Evolutionary conservation across 2,329 filamentous ascomycete genomes (phyloP), one percentile per base, ranked within the genome.

Genomic region (Lasiodiplodia theobromae): DNA sequence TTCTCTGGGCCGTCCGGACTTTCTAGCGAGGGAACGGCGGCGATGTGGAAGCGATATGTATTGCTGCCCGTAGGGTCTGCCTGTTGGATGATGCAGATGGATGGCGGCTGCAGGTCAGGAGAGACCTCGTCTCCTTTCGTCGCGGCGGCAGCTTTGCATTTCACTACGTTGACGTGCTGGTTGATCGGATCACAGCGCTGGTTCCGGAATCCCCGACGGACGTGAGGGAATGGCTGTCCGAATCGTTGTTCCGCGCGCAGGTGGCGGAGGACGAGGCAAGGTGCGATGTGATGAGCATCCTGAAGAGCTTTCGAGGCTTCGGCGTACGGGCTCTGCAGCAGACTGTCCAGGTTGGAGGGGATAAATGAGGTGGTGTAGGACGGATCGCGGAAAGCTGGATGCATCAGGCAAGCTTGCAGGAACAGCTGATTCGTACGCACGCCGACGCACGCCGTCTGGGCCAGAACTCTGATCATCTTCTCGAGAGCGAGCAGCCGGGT

Each of bases 401-500:
- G 69, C n/a, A 40, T 25, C 8, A 70, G 44, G 44, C 69, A 70
- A 16, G 37, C 31, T 52, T 70, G 69, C 2, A 70, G 31, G 21
- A 70, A 70, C 14, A 58, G 58, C 44, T 68, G 66, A 25, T 70
- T 68, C 40, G 69, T 70, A 10, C 66, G 34, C 3, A 70, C 53
- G 5, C 69, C 69, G 2, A 68, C 44, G 28, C 69, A 70, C 21
- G 66, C 69, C 57, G 69, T 68, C 16, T 66, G 64, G 2, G 66
- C 65, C 38, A 70, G 53, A 31, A 67, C 38, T 14, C 49, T 54
- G n/a, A 60, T 69, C 77, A 88, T 81, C 3, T 78, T 79, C 49
- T 80, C 73, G 21, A 86, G 82, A 2, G 86, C 80, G n/a, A 82
- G 75, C 0, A 79, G 71, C 56, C 82, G 77, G 3, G 76, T 79